phyloP scores from a whole-genome alignment of 352 stramenopile species.

The Globisporangium cederbergense region DNA sequence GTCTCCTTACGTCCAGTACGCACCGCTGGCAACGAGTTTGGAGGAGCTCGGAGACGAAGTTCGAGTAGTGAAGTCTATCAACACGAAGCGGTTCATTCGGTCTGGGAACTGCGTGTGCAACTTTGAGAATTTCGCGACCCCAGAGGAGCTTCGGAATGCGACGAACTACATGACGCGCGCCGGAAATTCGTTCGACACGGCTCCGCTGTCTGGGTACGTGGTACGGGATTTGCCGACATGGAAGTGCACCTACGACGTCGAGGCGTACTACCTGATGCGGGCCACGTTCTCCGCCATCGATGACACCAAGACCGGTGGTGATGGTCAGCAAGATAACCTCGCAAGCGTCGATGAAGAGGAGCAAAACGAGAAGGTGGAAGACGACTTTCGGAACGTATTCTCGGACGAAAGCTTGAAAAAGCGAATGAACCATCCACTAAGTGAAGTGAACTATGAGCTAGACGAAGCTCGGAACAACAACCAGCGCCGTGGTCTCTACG shows the following conservation, averaged over 20 bases:
- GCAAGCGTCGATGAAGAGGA: conserved; percentile 51
- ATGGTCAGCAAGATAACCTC: conserved; percentile 23
- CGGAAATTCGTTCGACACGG: conserved; percentile 28
- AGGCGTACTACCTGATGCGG: conserved; percentile 86
- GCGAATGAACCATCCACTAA: conserved; percentile 51
- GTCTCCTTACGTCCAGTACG: conserved; percentile 83
- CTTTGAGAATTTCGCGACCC: conserved; percentile 73
- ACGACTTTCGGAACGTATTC: conserved; percentile 82
- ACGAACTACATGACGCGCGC: conserved; percentile 27
- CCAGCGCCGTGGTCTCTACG: conserved; percentile 74
- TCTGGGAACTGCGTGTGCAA: conserved; percentile 76
- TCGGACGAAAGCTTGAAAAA: conserved; percentile 40
- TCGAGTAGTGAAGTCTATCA: conserved; percentile 60
- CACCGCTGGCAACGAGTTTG: conserved; percentile 72
- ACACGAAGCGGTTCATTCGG: conserved; percentile 81
- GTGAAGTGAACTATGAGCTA: conserved; percentile 74
- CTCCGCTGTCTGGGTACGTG: conserved; percentile 73
- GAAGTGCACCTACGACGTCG: conserved; percentile 88
- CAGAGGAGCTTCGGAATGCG: conserved; percentile 61
- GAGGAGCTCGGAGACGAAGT: conserved; percentile 78
- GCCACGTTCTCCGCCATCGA: conserved; percentile 72
- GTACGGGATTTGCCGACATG: conserved; percentile 80
- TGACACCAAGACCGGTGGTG: conserved; percentile 25
- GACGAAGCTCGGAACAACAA: conserved; percentile 75
- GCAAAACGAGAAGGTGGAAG: conserved; percentile 58